Base-by-base conservation (phyloP, 345 rosid species). In the Melastoma malabathricum region DNA sequence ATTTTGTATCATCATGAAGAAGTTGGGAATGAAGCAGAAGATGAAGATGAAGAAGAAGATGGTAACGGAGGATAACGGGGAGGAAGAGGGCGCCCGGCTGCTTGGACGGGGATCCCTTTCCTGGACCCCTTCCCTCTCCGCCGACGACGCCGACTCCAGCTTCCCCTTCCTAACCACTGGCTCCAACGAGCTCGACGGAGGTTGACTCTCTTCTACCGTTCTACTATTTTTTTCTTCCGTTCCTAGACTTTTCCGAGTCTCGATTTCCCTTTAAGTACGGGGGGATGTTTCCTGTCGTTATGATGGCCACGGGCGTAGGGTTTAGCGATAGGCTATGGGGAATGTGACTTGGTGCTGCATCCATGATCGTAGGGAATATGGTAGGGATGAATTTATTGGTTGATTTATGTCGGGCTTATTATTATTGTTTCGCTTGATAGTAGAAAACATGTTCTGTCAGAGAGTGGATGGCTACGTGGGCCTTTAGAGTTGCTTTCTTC, bases 121-220 rank as follows among this genome's bases (percentile, higher is more conserved):
- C 5, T 81, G 94, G 94, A 73, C 63, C 58, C 10, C 75, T 43
- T 71, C 94, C 47, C 38, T 79, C 48, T 54, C 84, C 18, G 38
- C 2, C 49, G 20, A 41, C 4, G 38, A 44, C 22, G 45, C 20
- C 10, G 31, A 27, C 57, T 71, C 69, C 12, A 50, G 68, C 18
- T 74, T 79, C 68, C 61, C 94, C 38, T 29, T 29, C 16, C 73
- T 72, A 31, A 67, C 79, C 49, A 56, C 57, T 18, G 84, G 94
- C 23, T 74, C 81, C 48, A 76, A 67, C 52, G 80, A 83, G 65
- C 86, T 81, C 34, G 90, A 79, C 52, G 94, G 97, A 78, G 97
- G 95, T 85, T 47, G 18, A 43, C 27, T 27, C 18, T 17, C n/a
- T 15, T 17, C 25, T 18, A 44, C n/a, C n/a, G n/a, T n/a, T n/a